Evolutionary conservation across 2,329 filamentous ascomycete species (phyloP), one percentile per base, ranked within the genome.

Genomic region (Cadophora gregata): DNA sequence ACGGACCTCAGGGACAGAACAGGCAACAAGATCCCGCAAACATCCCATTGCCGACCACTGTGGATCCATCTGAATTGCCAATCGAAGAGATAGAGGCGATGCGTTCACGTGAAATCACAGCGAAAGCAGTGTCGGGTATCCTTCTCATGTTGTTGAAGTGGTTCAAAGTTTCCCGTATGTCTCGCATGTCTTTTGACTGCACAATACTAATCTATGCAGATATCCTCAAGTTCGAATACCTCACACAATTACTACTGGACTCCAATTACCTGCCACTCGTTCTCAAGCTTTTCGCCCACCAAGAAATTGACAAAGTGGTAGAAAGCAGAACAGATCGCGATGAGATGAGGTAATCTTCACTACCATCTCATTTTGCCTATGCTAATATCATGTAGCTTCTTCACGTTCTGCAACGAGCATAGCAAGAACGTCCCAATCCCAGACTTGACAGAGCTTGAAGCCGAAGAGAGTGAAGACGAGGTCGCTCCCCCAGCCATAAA

Each of bases 201-300:
- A 24, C 36, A 9, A 33, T 62, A 48, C 72, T 78, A 64, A 71
- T 71, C 68, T 16, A 24, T 4, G 5, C 58, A 96, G 93, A 99
- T 77, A 87, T 98, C 31, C 82, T 99, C 71, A 97, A 97, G 77
- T 97, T 96, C 72, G 96, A 99, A 79, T 98, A 97, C 75, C 82
- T 99, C 75, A 95, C 93, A 0, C 96, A 99, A 76, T 85, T 99
- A 2, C 82, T 99, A 12, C 85, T 99, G 31, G 96, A 99, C 79
- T 96, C 93, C 4, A 98, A 97, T 78, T 99, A 97, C 77, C 85
- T 99, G 7, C 95, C 95, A 0, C 83, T 99, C 33, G 91, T 97
- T 27, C 82, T 99, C 36, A 98, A 98, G 80, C 87, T 97, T 59
- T 94, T 97, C 78, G 93, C 95, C 59, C 90, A 97, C 75, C 94